A percentile compares a stretch with the other conserved stretches of the same genome.
These are phyloP conservation scores for Wickerhamomyces sydowiorum DNA, from an alignment of 805 yeast genomes.

Conservation along the genomic window DNA sequence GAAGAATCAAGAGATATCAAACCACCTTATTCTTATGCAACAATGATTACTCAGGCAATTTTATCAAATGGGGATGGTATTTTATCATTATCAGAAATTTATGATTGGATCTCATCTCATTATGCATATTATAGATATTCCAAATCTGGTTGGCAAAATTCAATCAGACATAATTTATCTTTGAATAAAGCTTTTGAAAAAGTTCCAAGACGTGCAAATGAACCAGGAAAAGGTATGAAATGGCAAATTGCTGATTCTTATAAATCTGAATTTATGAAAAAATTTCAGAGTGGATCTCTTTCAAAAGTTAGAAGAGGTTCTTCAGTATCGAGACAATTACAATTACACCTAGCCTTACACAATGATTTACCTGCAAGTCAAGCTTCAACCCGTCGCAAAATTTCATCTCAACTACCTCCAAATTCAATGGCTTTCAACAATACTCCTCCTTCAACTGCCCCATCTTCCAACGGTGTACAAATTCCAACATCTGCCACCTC, in stretches of 20 bases:
- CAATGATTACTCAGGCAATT: slow-evolving; percentile 97
- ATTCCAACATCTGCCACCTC: slow-evolving; percentile 7
- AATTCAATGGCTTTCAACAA: slow-evolving; percentile 20
- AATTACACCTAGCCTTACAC: slow-evolving; percentile 54
- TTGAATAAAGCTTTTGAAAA: slow-evolving; percentile 96
- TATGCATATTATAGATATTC: slow-evolving; percentile 90
- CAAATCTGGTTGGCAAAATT: slow-evolving; percentile 97
- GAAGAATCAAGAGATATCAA: slow-evolving; percentile 91
- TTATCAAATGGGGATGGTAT: slow-evolving; percentile 83
- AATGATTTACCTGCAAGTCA: slow-evolving; percentile 32
- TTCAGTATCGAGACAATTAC: slow-evolving; percentile 74
- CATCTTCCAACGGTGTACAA: slow-evolving; percentile 13
- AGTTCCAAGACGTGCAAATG: slow-evolving; percentile 91
- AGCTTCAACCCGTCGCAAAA: slow-evolving; percentile 25
- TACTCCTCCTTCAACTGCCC: slow-evolving; percentile 22
- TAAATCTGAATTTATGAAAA: slow-evolving; percentile 75
- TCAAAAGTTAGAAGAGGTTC: slow-evolving; percentile 75
- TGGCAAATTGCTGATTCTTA: slow-evolving; percentile 92
- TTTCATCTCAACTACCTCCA: slow-evolving; percentile 27
- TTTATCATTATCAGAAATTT: slow-evolving; percentile 84
- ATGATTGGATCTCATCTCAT: slow-evolving; percentile 81
- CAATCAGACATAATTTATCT: slow-evolving; percentile 91
- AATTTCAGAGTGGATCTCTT: slow-evolving; percentile 71
- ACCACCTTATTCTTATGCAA: slow-evolving; percentile 96
- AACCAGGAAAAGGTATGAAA: slow-evolving; percentile 99